Conservation (phyloP, 116 monocot genomes). For the Phalaenopsis hybrid region DNA sequence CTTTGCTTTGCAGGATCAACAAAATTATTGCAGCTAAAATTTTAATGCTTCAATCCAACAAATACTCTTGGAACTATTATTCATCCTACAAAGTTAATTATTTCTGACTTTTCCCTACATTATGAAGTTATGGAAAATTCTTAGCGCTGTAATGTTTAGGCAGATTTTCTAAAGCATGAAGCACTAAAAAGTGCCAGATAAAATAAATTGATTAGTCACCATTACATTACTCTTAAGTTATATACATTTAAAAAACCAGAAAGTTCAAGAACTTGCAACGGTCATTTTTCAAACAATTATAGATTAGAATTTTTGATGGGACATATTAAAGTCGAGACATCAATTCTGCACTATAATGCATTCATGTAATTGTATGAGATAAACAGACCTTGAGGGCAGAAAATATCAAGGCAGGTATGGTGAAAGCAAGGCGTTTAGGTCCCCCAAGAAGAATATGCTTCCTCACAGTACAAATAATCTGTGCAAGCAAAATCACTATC, state of each 20-base stretch:
- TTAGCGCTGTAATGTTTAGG: not conserved
- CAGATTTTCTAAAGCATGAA: not conserved
- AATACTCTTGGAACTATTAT: not conserved
- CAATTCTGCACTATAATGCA: not conserved
- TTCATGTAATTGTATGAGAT: not conserved
- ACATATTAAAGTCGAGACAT: not conserved
- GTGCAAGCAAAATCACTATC: conserved; percentile 20
- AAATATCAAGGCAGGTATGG: conserved; percentile 81
- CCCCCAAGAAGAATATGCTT: conserved; percentile 95
- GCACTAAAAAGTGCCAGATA: not conserved
- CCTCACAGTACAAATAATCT: conserved; percentile 85
- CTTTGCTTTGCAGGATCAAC: not conserved
- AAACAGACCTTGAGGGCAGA: conserved; percentile 81
- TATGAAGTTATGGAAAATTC: not conserved
- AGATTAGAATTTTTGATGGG: not conserved
- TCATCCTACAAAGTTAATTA: not conserved
- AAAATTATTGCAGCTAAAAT: not conserved
- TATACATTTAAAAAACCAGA: not conserved
- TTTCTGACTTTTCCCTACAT: not conserved
- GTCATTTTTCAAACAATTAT: not conserved
- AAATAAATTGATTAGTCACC: not conserved
- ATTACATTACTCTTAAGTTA: not conserved
- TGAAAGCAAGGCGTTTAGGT: conserved; percentile 71
- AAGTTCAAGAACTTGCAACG: not conserved
- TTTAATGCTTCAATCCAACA: not conserved